Base-by-base conservation (phyloP, 164 flowering plant species). In the Malania oleifera region DNA sequence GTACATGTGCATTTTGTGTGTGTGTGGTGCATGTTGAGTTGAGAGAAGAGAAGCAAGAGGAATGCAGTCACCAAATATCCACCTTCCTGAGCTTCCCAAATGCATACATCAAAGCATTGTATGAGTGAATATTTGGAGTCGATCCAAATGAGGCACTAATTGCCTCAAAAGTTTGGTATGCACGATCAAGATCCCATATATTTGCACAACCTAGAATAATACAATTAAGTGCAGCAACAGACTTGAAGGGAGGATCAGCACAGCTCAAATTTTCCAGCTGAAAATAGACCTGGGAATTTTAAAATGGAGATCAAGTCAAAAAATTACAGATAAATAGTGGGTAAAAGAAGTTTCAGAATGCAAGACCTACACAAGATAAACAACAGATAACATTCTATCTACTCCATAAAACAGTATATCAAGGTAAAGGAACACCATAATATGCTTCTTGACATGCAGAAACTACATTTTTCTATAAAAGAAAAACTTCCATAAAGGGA, bases 161-260 rank as follows among this genome's bases (percentile, higher is more conserved):
- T 12, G 53, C 53, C 28, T 50, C 53, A 50, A 50, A 50, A 2
- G 53, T 50, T 27, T 50, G 53, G 29, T 50, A 50, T 24, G 53
- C 53, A 24, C 53, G 53, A 13, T 50, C 29, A 50, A 50, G 53
- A 19, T 50, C 53, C 53, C 53, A 50, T 24, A 13, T 27, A 25
- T 50, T 50, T 24, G 53, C 53, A 50, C 53, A 50, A 17, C 53
- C 53, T 24, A 50, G 53, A 50, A 50, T 50, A 24, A 50, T 25
- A 50, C 53, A 50, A 17, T 50, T 50, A 17, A 50, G 29, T 23
- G 53, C 53, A 24, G 53, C 34, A 24, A 50, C 53, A 15, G 53
- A 50, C 13, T 50, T 50, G 29, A 23, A 50, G 7, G 53, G 53
- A 24, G 53, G 53, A 50, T 24, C 34, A 27, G 53, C 53, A 23